Evolutionary conservation across 2,329 filamentous ascomycete species (phyloP).

Genomic region (Ascomycota sp.): DNA sequence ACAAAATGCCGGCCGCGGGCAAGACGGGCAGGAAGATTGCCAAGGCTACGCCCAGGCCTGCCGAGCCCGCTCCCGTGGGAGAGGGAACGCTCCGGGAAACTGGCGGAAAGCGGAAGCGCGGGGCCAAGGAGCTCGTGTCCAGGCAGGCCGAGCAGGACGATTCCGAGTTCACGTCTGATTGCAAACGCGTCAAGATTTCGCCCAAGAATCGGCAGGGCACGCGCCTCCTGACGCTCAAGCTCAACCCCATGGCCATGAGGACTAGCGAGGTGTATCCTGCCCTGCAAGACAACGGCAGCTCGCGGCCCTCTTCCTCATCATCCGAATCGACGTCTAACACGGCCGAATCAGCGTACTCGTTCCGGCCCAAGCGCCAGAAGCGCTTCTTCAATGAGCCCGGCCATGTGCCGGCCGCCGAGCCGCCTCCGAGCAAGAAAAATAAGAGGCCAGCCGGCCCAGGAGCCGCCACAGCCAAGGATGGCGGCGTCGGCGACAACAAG

Average conservation of each 20-base stretch:
- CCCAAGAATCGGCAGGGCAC: too few species aligned
- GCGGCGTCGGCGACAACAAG: not conserved
- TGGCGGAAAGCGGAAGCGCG: conserved; percentile 9
- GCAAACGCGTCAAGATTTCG: conserved; percentile 7
- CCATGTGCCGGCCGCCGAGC: conserved; percentile 13
- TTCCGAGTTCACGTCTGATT: conserved; percentile 1
- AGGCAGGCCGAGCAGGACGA: not conserved
- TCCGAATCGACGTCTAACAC: conserved; percentile 30
- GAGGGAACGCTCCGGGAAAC: conserved; percentile 5
- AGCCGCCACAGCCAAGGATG: not conserved
- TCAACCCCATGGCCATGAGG: conserved; percentile 20
- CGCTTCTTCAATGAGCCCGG: conserved; percentile 29
- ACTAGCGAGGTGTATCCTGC: conserved; percentile 16
- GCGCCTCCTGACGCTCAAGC: conserved; percentile 17
- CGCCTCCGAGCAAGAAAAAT: conserved; percentile 17
- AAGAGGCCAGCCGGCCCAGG: conserved; percentile 8
- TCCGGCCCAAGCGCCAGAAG: conserved; percentile 33
- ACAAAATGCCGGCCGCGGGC: conserved; percentile 24
- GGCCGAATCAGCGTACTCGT: conserved; percentile 28
- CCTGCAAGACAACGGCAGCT: conserved; percentile 21
- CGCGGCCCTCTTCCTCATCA: conserved; percentile 29
- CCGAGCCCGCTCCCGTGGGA: conserved; percentile 12
- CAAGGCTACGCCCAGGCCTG: conserved; percentile 7
- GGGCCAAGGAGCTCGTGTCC: conserved; percentile 1
- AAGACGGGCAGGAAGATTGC: conserved; percentile 11